Conservation (phyloP, 1,284 basidiomycete species). For the Sporisorium exsertum region DNA sequence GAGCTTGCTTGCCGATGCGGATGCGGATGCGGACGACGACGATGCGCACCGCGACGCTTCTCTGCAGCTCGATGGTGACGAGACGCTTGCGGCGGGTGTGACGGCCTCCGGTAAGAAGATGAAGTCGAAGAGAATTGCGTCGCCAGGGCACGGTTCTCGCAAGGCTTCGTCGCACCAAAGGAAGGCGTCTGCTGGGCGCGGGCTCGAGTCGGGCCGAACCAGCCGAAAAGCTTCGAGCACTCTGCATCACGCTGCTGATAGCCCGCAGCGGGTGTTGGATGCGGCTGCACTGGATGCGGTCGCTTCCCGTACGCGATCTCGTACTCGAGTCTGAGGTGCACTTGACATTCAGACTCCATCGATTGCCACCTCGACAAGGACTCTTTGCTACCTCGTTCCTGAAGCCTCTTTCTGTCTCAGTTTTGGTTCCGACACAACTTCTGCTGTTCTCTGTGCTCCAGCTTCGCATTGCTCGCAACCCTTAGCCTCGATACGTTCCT, state of each 20-base stretch:
- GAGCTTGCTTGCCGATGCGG: constrained; percentile 42
- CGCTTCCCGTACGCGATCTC: constrained; percentile 41
- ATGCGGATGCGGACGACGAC: constrained; percentile 23
- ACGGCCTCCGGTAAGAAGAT: constrained; percentile 24
- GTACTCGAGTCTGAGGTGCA: constrained; percentile 23
- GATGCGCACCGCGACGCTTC: constrained; percentile 16
- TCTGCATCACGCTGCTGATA: background rate
- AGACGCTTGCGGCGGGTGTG: constrained; percentile 4
- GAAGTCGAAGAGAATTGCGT: constrained; percentile 5
- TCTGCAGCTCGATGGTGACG: constrained; percentile 5
- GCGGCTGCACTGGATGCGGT: constrained; percentile 18
- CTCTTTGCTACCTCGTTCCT: too few relatives aligned
- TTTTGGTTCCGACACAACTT: too few relatives aligned
- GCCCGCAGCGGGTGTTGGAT: constrained; percentile 10
- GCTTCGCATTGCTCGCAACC: background rate
- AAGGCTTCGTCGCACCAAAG: constrained; percentile 32
- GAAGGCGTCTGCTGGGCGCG: constrained; percentile 17
- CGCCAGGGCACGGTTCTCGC: background rate
- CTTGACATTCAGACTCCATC: too few relatives aligned
- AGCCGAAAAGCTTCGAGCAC: constrained; percentile 28
- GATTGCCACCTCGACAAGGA: too few relatives aligned
- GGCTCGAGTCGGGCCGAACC: constrained; percentile 5
- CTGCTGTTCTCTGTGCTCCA: background rate
- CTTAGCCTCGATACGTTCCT: background rate
- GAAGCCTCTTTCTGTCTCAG: too few relatives aligned